phyloP scores from a whole-genome alignment of 73 alveolate genomes.

The Paramecium tetraurelia region DNA sequence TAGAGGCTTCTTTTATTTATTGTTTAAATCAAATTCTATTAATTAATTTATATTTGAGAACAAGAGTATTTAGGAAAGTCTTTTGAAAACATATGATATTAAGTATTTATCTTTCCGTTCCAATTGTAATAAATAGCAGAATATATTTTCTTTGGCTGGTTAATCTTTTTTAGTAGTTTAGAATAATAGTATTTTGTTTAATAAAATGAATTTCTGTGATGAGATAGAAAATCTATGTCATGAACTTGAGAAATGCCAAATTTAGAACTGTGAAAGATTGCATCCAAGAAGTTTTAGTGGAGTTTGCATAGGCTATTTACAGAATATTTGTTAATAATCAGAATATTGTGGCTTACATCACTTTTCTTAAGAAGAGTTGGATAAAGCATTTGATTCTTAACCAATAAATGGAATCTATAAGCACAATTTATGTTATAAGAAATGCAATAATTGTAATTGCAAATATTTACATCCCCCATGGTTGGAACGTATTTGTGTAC shows the following conservation, averaged over 20 bases:
- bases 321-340: not conserved
- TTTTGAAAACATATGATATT: no score
- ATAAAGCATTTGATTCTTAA: not conserved
- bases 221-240: not conserved
- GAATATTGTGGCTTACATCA: not conserved
- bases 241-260: not conserved
- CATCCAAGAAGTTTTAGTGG: not conserved
- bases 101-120: no score
- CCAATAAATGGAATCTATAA: not conserved
- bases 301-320: not conserved
- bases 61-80: no score
- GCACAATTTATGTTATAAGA: not conserved
- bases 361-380: not conserved
- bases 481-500: not conserved
- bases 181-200: no score
- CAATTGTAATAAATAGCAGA: no score
- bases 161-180: no score
- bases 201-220: not conserved
- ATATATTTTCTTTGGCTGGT: no score
- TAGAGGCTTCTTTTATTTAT: no score
- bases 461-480: not conserved
- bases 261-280: not conserved
- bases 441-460: not conserved
- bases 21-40: no score
- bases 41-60: no score